Percentiles rank a stretch among this genome's conserved stretches.
Conservation (phyloP, 176 grass and related monocot species). For the Oryza longistaminata region DNA sequence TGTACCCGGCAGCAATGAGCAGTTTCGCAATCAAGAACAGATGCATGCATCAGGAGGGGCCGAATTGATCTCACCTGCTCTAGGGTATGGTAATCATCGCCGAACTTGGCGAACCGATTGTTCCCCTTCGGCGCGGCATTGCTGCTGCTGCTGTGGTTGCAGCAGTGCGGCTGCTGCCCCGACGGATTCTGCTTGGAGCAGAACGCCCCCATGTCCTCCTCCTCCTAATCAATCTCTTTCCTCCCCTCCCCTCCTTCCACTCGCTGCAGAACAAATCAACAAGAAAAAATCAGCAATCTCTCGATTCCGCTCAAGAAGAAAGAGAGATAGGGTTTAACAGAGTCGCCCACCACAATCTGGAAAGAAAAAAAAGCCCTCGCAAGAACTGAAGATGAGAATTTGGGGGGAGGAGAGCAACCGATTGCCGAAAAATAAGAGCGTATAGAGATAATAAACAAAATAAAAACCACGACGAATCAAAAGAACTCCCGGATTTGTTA, state of each 20-base stretch:
- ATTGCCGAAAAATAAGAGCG: neutral
- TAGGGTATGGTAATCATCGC: slow-evolving; percentile 63
- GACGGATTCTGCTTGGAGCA: slow-evolving; percentile 40
- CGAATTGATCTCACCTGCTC: slow-evolving; percentile 48
- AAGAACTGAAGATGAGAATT: neutral
- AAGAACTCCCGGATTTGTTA: neutral
- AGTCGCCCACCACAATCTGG: neutral
- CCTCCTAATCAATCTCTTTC: neutral
- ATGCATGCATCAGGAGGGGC: neutral
- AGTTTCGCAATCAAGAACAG: neutral
- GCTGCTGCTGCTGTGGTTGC: neutral
- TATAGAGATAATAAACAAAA: neutral
- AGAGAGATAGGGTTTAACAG: neutral
- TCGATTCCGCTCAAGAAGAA: neutral
- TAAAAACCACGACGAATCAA: neutral
- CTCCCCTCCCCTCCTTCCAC: neutral
- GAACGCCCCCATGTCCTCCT: slow-evolving; percentile 46
- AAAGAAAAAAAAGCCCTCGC: neutral
- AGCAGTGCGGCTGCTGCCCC: slow-evolving; percentile 11
- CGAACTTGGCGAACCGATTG: slow-evolving; percentile 47
- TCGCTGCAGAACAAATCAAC: slow-evolving; percentile 3
- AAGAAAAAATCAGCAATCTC: neutral
- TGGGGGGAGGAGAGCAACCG: neutral
- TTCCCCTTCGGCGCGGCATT: slow-evolving; percentile 20
- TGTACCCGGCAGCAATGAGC: neutral